These are phyloP conservation scores for Ophiostoma sp. DNA, from an alignment of 2,329 filamentous ascomycete species.

Conservation along the genomic window DNA sequence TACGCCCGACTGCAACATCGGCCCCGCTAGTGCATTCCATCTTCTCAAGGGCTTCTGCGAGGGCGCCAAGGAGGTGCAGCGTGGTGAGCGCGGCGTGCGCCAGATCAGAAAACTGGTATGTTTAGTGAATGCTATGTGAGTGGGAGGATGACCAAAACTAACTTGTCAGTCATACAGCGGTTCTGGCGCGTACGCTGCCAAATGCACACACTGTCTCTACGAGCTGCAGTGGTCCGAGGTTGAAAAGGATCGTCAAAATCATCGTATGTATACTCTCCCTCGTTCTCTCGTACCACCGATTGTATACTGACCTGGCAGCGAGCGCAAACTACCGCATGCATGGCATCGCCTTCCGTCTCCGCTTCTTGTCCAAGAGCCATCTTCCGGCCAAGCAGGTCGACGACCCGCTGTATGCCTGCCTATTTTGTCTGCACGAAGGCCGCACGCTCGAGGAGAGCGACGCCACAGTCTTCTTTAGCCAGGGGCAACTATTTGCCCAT, in stretches of 20 bases:
- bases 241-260: slow-evolving; percentile 47
- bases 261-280: slow-evolving; percentile 36
- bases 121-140: neutral
- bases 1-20: slow-evolving; percentile 37
- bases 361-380: slow-evolving; percentile 53
- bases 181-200: slow-evolving; percentile 41
- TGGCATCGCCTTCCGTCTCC: slow-evolving; percentile 46
- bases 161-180: slow-evolving; percentile 31
- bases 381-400: slow-evolving; percentile 45
- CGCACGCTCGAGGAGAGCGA: slow-evolving; percentile 50
- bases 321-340: slow-evolving; percentile 44
- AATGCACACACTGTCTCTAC: slow-evolving; percentile 49
- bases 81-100: slow-evolving; percentile 46
- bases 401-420: slow-evolving; percentile 49
- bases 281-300: neutral
- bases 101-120: slow-evolving; percentile 47
- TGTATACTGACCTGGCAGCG: slow-evolving; percentile 31
- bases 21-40: slow-evolving; percentile 45
- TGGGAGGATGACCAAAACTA: neutral
- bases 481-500: slow-evolving; percentile 49
- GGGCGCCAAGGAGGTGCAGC: slow-evolving; percentile 46
- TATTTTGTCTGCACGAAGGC: slow-evolving; percentile 49
- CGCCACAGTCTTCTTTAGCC: slow-evolving; percentile 52
- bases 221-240: slow-evolving; percentile 50
- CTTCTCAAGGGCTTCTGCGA: slow-evolving; percentile 51